These are phyloP conservation scores for Thermomucor indicae-seudaticae DNA, from an alignment of 371 early-diverging fungal species.

Conservation along the genomic window DNA sequence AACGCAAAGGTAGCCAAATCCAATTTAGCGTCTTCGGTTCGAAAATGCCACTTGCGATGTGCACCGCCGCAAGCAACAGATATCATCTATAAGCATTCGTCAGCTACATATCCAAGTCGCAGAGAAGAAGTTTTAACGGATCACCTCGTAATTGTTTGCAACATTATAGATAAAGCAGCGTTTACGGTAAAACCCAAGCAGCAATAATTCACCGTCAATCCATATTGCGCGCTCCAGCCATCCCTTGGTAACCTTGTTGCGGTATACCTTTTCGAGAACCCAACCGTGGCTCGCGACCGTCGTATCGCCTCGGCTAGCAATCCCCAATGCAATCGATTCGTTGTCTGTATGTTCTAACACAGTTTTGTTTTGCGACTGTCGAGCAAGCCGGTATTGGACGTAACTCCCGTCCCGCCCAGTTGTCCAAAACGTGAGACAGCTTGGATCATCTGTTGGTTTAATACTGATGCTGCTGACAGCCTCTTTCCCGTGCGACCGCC, in stretches of 20 bases:
- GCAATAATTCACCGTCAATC: slow-evolving; percentile 52
- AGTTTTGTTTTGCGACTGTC: neutral
- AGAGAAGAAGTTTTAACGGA: neutral
- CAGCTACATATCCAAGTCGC: neutral
- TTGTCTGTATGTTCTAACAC: neutral
- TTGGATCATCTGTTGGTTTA: slow-evolving; percentile 22
- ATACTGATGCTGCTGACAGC: slow-evolving; percentile 47
- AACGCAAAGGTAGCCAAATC: slow-evolving; percentile 49
- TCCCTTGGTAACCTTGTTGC: slow-evolving; percentile 68
- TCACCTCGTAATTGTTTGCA: slow-evolving; percentile 59
- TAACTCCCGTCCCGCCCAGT: slow-evolving; percentile 72
- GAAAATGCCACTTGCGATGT: slow-evolving; percentile 55
- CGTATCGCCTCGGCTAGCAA: slow-evolving; percentile 35
- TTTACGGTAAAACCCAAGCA: slow-evolving; percentile 70
- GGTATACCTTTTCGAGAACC: slow-evolving; percentile 51
- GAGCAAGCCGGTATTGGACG: slow-evolving; percentile 54
- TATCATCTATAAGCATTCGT: slow-evolving; percentile 23
- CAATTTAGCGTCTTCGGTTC: slow-evolving; percentile 41
- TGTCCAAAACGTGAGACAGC: slow-evolving; percentile 51
- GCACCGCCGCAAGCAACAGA: slow-evolving; percentile 62
- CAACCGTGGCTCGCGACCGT: slow-evolving; percentile 22
- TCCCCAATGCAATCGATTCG: slow-evolving; percentile 22
- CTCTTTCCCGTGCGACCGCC: slow-evolving; percentile 47
- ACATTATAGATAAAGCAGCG: slow-evolving; percentile 71
- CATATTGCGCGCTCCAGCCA: slow-evolving; percentile 62